Conservation (phyloP, 257 asterid genomes). For the Rubia yunnanensis region DNA sequence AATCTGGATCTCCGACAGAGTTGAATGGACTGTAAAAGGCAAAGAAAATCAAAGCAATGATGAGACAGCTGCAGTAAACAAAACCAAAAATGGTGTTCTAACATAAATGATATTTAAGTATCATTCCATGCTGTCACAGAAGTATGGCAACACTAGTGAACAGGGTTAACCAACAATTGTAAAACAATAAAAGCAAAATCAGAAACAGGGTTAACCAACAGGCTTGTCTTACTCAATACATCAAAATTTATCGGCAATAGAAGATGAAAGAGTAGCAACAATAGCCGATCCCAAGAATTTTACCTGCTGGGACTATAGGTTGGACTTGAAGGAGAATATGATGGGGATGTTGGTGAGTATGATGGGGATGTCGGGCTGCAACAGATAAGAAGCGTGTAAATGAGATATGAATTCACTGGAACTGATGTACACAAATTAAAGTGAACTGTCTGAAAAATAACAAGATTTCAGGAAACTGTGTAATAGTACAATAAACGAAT, state of each 20-base stretch:
- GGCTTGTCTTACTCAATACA: background rate
- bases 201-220: too few species aligned
- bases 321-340: conserved; percentile 94
- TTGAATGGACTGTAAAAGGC: conserved; percentile 54
- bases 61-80: background rate
- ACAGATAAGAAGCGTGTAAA: background rate
- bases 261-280: background rate
- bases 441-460: background rate
- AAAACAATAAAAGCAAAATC: background rate
- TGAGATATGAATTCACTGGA: background rate
- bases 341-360: conserved; percentile 86
- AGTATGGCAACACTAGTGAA: background rate
- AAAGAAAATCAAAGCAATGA: conserved; percentile 2
- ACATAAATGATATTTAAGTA: background rate
- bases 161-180: background rate
- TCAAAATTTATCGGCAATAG: background rate
- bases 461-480: background rate
- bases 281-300: conserved; percentile 1
- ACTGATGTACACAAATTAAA: background rate
- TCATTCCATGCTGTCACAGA: background rate
- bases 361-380: conserved; percentile 98
- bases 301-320: conserved; percentile 98
- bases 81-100: background rate
- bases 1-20: conserved; percentile 66
- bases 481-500: background rate